These are phyloP conservation scores for Dendrocalamus sinicus DNA, from an alignment of 176 grass and related monocot species.

Conservation along the genomic window DNA sequence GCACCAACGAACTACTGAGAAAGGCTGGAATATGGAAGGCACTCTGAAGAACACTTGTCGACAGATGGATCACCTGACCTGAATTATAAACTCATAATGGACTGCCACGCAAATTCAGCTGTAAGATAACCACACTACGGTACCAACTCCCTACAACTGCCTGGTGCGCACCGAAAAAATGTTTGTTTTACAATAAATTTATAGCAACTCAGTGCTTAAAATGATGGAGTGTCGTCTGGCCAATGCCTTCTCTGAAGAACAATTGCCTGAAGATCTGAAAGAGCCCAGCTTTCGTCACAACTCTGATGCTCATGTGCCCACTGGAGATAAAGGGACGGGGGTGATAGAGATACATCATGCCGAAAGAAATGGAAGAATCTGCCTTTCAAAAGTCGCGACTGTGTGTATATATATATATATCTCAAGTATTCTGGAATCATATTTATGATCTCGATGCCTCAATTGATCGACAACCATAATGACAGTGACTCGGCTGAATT, in stretches of 20 bases:
- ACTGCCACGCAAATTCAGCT: neutral
- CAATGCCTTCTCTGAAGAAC: neutral
- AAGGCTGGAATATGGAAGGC: neutral
- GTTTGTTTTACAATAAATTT: neutral
- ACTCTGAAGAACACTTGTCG: neutral
- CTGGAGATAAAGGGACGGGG: neutral
- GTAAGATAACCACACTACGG: neutral
- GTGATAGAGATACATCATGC: slow-evolving; percentile 22
- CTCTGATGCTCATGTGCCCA: slow-evolving; percentile 20
- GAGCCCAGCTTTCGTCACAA: slow-evolving; percentile 30
- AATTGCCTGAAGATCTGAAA: slow-evolving; percentile 41
- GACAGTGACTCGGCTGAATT: slow-evolving; percentile 27
- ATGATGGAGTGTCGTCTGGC: neutral
- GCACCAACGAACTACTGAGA: neutral
- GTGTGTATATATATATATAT: neutral
- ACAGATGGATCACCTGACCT: neutral
- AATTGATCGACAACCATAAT: slow-evolving; percentile 12
- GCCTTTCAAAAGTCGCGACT: slow-evolving; percentile 38
- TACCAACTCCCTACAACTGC: neutral
- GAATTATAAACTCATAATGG: neutral
- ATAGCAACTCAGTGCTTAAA: neutral
- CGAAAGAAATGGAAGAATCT: slow-evolving; percentile 49
- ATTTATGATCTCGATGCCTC: slow-evolving; percentile 25
- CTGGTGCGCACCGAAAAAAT: neutral
- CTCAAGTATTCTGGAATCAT: slow-evolving; percentile 15